Conservation (phyloP, 345 rosid species). For the Linum trigynum region DNA sequence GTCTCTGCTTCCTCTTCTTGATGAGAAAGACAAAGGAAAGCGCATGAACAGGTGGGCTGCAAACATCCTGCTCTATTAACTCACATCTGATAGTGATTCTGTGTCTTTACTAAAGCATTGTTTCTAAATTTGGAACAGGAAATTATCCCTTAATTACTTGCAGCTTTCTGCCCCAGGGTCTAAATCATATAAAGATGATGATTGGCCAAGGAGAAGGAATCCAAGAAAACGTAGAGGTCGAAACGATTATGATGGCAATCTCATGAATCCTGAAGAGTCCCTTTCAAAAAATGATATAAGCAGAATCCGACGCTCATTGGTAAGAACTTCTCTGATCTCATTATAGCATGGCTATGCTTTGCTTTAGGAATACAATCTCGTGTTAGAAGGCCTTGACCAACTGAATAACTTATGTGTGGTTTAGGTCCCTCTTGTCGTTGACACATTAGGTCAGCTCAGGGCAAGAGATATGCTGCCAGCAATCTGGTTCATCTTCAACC, state of each 20-base stretch:
- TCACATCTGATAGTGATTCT: constrained; percentile 1
- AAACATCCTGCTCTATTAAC: background rate
- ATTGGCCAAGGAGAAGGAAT: constrained; percentile 50
- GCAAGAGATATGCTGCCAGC: constrained; percentile 83
- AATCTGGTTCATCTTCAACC: constrained; percentile 87
- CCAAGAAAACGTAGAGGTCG: constrained; percentile 44
- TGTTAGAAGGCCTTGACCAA: constrained; percentile 7
- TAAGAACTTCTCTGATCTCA: constrained; percentile 16
- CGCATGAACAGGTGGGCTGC: constrained; percentile 57
- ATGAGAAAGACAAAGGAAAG: constrained; percentile 51
- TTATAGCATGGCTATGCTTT: constrained; percentile 4
- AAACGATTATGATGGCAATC: constrained; percentile 20
- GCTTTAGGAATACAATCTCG: background rate
- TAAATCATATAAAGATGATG: constrained; percentile 44
- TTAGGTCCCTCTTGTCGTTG: constrained; percentile 81
- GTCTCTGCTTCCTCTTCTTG: constrained; percentile 67
- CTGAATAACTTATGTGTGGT: background rate
- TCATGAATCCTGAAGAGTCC: constrained; percentile 37
- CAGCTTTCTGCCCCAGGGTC: constrained; percentile 54
- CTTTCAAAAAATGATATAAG: constrained; percentile 77
- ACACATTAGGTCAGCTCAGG: constrained; percentile 66
- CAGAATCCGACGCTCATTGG: constrained; percentile 77
- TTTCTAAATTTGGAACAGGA: constrained; percentile 45
- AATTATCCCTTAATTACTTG: constrained; percentile 67
- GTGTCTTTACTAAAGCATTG: background rate